These are phyloP conservation scores for Lagenidium giganteum DNA, from an alignment of 352 stramenopile genomes.

Conservation along the genomic window DNA sequence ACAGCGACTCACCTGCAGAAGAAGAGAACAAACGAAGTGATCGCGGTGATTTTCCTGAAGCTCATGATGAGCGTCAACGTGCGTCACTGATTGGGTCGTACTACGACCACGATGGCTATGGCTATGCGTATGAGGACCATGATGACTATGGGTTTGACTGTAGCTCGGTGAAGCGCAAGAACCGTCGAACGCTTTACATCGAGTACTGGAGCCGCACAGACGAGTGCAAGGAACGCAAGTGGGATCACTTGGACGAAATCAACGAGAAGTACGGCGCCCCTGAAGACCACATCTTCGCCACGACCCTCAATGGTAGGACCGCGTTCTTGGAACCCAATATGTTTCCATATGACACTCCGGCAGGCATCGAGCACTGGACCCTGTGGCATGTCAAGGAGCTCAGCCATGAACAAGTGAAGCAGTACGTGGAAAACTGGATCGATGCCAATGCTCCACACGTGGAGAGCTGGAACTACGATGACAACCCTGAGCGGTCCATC, in stretches of 20 bases:
- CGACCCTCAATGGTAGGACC: slow-evolving; percentile 75
- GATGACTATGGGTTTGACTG: slow-evolving; percentile 65
- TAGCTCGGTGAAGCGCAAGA: slow-evolving; percentile 28
- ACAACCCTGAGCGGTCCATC: slow-evolving; percentile 86
- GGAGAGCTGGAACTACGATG: slow-evolving; percentile 82
- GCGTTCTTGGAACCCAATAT: slow-evolving; percentile 85
- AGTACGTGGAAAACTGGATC: slow-evolving; percentile 88
- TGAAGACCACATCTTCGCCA: slow-evolving; percentile 83
- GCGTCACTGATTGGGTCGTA: too few species aligned
- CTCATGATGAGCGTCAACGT: background rate
- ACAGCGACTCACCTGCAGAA: too few species aligned
- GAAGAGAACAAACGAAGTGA: too few species aligned
- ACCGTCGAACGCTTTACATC: slow-evolving; percentile 78
- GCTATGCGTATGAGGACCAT: slow-evolving; percentile 37
- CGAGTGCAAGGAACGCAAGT: slow-evolving; percentile 86
- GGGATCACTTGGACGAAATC: slow-evolving; percentile 84
- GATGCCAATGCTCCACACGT: slow-evolving; percentile 78
- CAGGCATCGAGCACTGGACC: slow-evolving; percentile 87
- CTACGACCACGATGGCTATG: slow-evolving; percentile 37
- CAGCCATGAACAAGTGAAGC: slow-evolving; percentile 76
- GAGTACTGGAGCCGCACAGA: slow-evolving; percentile 87
- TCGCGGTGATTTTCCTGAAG: too few species aligned
- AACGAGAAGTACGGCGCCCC: slow-evolving; percentile 61
- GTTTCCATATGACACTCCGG: slow-evolving; percentile 86
- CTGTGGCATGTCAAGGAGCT: slow-evolving; percentile 80